These are phyloP conservation scores for Tetrapisispora fleetii DNA, from an alignment of 805 yeast species.

Conservation along the genomic window DNA sequence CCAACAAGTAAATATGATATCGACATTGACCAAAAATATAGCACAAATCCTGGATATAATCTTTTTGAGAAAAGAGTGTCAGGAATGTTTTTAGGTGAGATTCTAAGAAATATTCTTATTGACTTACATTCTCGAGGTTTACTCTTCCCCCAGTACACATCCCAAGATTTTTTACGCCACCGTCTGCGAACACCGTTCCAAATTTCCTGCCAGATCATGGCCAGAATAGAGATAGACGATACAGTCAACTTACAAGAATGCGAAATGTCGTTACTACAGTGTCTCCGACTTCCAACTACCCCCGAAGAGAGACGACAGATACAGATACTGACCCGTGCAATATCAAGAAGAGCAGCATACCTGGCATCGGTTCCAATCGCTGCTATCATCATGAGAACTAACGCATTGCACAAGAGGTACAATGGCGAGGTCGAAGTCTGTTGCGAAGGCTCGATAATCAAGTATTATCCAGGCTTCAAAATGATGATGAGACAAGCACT, in stretches of 20 bases:
- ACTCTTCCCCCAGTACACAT: constrained; percentile 45
- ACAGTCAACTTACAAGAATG: constrained; percentile 64
- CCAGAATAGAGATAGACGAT: constrained; percentile 77
- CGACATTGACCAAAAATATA: constrained; percentile 50
- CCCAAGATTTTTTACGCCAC: constrained; percentile 37
- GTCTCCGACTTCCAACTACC: constrained; percentile 59
- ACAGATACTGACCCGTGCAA: constrained; percentile 67
- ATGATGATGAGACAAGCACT: constrained; percentile 73
- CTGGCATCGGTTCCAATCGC: constrained; percentile 85
- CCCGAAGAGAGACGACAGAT: constrained; percentile 63
- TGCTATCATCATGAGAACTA: constrained; percentile 60
- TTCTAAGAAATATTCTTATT: constrained; percentile 61
- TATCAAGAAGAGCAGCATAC: constrained; percentile 79
- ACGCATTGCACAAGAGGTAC: constrained; percentile 43
- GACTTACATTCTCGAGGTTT: constrained; percentile 54
- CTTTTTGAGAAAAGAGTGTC: constrained; percentile 86
- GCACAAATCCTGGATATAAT: constrained; percentile 81
- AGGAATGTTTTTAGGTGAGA: constrained; percentile 89
- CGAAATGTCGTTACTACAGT: constrained; percentile 53
- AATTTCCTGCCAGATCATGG: constrained; percentile 69
- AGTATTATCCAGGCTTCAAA: constrained; percentile 85
- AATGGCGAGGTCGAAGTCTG: constrained; percentile 84
- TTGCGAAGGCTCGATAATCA: constrained; percentile 91
- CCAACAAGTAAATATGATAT: constrained; percentile 75
- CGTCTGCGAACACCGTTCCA: constrained; percentile 68